These are phyloP conservation scores for Lactarius deliciosus DNA, from an alignment of 768 basidiomycete species.

Conservation along the genomic window DNA sequence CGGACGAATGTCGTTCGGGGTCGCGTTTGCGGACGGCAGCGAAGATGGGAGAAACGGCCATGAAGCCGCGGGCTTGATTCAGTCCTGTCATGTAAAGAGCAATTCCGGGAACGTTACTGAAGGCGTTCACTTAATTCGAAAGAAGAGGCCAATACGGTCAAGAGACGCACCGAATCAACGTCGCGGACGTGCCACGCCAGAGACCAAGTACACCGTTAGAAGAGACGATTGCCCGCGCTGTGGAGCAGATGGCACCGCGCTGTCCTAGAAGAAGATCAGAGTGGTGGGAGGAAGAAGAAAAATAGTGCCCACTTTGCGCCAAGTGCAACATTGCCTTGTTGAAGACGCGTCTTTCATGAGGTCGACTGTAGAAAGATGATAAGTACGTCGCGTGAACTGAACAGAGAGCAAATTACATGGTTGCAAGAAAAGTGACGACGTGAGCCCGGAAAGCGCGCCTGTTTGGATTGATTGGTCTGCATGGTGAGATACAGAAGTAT, in stretches of 20 bases:
- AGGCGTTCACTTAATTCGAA: background rate
- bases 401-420: slow-evolving; percentile 52
- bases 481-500: background rate
- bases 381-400: background rate
- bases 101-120: slow-evolving; percentile 89
- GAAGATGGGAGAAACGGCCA: slow-evolving; percentile 76
- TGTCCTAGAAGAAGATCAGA: slow-evolving; percentile 33
- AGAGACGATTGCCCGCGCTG: slow-evolving; percentile 56
- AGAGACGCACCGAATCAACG: slow-evolving; percentile 61
- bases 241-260: slow-evolving; percentile 46
- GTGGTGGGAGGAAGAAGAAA: background rate
- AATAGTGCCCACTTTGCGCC: slow-evolving; percentile 39
- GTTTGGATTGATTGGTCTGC: background rate
- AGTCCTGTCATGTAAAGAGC: slow-evolving; percentile 89
- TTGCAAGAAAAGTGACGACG: slow-evolving; percentile 72
- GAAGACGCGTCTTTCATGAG: slow-evolving; percentile 89
- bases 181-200: slow-evolving; percentile 87
- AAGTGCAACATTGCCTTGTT: slow-evolving; percentile 65
- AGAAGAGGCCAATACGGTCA: background rate
- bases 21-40: slow-evolving; percentile 34
- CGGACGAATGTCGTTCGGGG: slow-evolving; percentile 41
- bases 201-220: slow-evolving; percentile 68
- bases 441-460: slow-evolving; percentile 80
- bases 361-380: slow-evolving; percentile 56
- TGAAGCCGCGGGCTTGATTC: slow-evolving; percentile 72